Evolutionary conservation across 257 asterid species (phyloP).

Genomic region (Solanum medicagineum): DNA sequence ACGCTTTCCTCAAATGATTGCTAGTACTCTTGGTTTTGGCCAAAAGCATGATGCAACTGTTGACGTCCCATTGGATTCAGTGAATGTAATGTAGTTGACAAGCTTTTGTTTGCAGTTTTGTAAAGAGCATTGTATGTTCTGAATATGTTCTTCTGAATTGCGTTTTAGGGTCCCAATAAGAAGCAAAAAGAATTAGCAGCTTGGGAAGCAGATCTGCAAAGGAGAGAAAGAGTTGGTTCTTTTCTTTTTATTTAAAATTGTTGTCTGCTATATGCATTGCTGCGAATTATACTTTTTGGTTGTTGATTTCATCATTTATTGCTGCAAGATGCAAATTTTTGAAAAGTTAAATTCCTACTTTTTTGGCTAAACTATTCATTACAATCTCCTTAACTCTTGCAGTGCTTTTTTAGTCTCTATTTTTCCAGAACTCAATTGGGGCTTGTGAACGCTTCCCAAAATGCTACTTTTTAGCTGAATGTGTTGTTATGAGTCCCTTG

Average conservation of each 20-base stretch:
- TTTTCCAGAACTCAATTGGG: background rate
- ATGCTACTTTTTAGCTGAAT: background rate
- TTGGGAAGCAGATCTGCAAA: conserved; percentile 84
- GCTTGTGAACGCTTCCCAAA: background rate
- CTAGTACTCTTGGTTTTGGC: conserved; percentile 86
- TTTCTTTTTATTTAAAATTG: background rate
- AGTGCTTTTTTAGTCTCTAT: background rate
- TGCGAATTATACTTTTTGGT: background rate
- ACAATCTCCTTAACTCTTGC: background rate
- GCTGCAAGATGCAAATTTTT: background rate
- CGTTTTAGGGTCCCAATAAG: conserved; percentile 55
- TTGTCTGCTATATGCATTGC: background rate
- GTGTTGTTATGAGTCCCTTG: background rate
- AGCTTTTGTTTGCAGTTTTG: background rate
- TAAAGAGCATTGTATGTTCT: background rate
- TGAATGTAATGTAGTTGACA: conserved; percentile 40
- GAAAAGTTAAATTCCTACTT: background rate
- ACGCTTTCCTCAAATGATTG: conserved; percentile 62
- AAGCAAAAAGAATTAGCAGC: conserved; percentile 68
- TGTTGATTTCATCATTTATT: background rate
- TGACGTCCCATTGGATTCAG: conserved; percentile 79
- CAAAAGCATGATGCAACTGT: conserved; percentile 92
- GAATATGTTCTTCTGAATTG: conserved; percentile 1
- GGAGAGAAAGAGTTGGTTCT: conserved; percentile 76
- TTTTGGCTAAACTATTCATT: background rate